These are phyloP conservation scores for Athelia psychrophila DNA, from an alignment of 1,284 basidiomycete genomes.

Conservation along the genomic window DNA sequence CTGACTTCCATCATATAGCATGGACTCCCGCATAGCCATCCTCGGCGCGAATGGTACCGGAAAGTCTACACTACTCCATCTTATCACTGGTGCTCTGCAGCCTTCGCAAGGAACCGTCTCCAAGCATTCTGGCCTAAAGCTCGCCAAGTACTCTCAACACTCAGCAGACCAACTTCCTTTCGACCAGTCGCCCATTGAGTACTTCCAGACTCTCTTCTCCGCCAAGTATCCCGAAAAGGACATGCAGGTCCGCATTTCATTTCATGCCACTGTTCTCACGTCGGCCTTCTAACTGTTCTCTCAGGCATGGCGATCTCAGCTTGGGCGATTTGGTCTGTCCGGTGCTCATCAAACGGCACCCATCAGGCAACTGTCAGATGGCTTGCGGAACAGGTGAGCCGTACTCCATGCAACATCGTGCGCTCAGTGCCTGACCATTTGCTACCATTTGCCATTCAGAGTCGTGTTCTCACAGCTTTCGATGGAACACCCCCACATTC, in stretches of 20 bases:
- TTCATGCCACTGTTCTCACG: slow-evolving; percentile 5
- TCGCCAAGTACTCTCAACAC: slow-evolving; percentile 98
- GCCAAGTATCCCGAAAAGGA: slow-evolving; percentile 96
- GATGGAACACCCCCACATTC: slow-evolving; percentile 92
- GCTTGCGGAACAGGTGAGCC: slow-evolving; percentile 85
- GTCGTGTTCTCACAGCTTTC: slow-evolving; percentile 92
- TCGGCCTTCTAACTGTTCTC: slow-evolving; percentile 17
- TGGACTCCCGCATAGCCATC: slow-evolving; percentile 96
- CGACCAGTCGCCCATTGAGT: slow-evolving; percentile 90
- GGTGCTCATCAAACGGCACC: slow-evolving; percentile 92
- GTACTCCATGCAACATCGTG: slow-evolving; percentile 1
- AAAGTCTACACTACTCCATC: slow-evolving; percentile 95
- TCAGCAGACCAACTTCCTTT: slow-evolving; percentile 98
- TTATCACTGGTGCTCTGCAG: slow-evolving; percentile 85
- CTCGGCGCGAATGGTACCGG: slow-evolving; percentile 98
- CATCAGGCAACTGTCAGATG: slow-evolving; percentile 94
- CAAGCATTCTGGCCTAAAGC: slow-evolving; percentile 88
- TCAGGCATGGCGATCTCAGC: slow-evolving; percentile 90
- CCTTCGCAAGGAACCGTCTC: slow-evolving; percentile 85
- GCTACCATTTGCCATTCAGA: slow-evolving; percentile 43
- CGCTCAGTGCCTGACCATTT: slow-evolving; percentile 12
- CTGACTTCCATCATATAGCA: slow-evolving; percentile 44
- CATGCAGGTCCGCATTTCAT: slow-evolving; percentile 41
- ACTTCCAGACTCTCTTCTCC: slow-evolving; percentile 82
- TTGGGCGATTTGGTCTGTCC: slow-evolving; percentile 95